Evolutionary conservation across 2,329 filamentous ascomycete genomes (phyloP).

Genomic region (Nemania sp.): DNA sequence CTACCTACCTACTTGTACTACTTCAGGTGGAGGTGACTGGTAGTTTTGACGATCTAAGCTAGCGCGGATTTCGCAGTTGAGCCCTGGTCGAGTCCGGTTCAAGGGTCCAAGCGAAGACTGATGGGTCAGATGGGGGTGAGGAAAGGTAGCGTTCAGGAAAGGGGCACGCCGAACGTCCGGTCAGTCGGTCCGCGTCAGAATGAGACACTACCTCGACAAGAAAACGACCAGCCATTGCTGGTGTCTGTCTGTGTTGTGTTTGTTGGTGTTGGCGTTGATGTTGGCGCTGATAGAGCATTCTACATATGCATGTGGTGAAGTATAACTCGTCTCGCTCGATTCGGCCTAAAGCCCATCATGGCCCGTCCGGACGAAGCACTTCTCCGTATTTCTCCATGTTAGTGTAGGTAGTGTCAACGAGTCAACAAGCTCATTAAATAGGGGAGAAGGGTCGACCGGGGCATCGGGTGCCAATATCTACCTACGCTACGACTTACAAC

Average conservation of each 20-base stretch:
- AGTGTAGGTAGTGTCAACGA: conserved; percentile 15
- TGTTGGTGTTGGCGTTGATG: neutral
- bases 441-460: conserved; percentile 24
- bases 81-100: conserved; percentile 13
- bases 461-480: conserved; percentile 19
- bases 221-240: neutral
- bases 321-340: neutral
- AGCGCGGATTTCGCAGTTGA: conserved; percentile 14
- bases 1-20: no score
- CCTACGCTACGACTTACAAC: no score
- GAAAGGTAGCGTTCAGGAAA: conserved; percentile 14
- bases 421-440: conserved; percentile 24
- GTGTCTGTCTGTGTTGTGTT: neutral
- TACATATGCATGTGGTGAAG: neutral
- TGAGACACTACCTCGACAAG: conserved; percentile 10
- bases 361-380: conserved; percentile 4
- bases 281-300: neutral
- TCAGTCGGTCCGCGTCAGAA: conserved; percentile 15
- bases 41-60: neutral
- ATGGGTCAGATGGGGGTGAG: conserved; percentile 3
- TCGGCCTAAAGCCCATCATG: conserved; percentile 5
- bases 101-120: conserved; percentile 21
- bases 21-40: conserved; percentile 8
- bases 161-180: conserved; percentile 21
- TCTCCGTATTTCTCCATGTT: conserved; percentile 18